Percentiles rank a stretch among this genome's conserved stretches.
phyloP scores from a whole-genome alignment of 305 asterid species.

The Fraxinus sp. region DNA sequence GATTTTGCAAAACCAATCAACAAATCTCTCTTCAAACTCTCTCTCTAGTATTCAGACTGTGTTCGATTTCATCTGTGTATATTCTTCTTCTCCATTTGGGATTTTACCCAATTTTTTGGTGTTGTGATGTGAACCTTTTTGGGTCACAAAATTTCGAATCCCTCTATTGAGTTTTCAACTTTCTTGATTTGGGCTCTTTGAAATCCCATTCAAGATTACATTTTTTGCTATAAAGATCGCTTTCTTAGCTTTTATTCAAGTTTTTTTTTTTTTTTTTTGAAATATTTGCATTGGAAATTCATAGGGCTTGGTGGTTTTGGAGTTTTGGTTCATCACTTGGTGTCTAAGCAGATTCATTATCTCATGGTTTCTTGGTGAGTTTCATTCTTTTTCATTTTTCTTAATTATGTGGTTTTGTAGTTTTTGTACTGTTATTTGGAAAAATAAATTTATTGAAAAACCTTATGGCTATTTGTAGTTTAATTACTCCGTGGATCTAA shows the following conservation, averaged over 20 bases:
- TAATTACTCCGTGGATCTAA: no score
- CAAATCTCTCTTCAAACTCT: conserved; percentile 8
- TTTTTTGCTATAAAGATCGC: not conserved
- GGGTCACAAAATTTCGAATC: not conserved
- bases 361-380: no score
- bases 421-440: not conserved
- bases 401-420: no score
- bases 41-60: not conserved
- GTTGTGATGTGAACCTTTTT: not conserved
- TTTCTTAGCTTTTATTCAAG: not conserved
- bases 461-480: no score
- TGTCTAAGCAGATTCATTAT: no score
- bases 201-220: not conserved
- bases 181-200: conserved; percentile 22
- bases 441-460: not conserved
- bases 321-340: not conserved
- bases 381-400: no score
- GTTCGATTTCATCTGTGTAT: not conserved
- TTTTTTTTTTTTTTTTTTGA: not conserved
- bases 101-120: not conserved
- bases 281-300: conserved; percentile 8
- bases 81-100: no score
- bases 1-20: conserved; percentile 24
- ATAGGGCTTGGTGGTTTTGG: conserved; percentile 16
- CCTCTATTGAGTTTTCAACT: not conserved